Conservation (phyloP, 2,329 filamentous ascomycete species). For the Aaosphaeria arxii region DNA sequence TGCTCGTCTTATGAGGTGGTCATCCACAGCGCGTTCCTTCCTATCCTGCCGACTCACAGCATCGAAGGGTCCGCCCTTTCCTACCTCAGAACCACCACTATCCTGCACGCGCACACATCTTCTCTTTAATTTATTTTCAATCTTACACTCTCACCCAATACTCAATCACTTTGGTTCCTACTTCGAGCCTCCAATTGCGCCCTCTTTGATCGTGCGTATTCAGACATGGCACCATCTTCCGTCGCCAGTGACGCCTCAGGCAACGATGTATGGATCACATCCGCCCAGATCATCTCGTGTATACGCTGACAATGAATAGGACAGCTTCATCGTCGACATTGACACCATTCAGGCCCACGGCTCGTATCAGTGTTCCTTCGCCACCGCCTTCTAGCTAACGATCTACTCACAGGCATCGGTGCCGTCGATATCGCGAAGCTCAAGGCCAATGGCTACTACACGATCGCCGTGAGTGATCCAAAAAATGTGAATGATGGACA, state of each 20-base stretch:
- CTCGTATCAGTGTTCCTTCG: constrained; percentile 17
- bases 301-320: constrained; percentile 21
- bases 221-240: constrained; percentile 44
- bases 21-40: too few species aligned
- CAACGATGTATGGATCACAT: constrained; percentile 42
- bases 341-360: constrained; percentile 65
- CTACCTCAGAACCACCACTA: too few species aligned
- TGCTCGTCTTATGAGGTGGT: too few species aligned
- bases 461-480: constrained; percentile 53
- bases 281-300: background rate
- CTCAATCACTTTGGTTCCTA: too few species aligned
- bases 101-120: too few species aligned
- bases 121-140: too few species aligned
- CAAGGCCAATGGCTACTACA: constrained; percentile 61
- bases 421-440: constrained; percentile 65
- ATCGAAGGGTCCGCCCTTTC: too few species aligned
- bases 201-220: background rate
- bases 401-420: constrained; percentile 51
- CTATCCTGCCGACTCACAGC: too few species aligned
- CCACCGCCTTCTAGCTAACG: too few species aligned
- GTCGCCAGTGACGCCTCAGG: constrained; percentile 51
- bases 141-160: too few species aligned
- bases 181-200: too few species aligned
- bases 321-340: constrained; percentile 62
- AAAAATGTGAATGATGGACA: background rate